phyloP scores from a whole-genome alignment of 495 filamentous ascomycete species.

The Sabuloglossum arenarium region DNA sequence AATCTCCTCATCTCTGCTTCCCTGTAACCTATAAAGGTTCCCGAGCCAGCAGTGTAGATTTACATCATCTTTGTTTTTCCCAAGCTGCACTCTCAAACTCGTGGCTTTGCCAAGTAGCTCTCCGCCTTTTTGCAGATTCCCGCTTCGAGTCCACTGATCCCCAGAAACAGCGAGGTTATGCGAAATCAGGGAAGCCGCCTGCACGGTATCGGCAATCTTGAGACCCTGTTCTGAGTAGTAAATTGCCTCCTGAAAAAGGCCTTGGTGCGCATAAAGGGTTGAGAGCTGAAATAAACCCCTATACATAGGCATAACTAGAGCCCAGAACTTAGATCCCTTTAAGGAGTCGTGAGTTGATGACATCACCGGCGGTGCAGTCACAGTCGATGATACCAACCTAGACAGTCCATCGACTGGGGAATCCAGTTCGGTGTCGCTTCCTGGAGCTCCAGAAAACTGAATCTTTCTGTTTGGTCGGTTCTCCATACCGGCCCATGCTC shows the following conservation, averaged over 20 bases:
- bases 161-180: slow-evolving; percentile 37
- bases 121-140: slow-evolving; percentile 36
- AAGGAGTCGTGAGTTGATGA: slow-evolving; percentile 12
- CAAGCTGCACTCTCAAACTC: slow-evolving; percentile 18
- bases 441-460: background rate
- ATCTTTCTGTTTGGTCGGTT: slow-evolving; percentile 14
- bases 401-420: slow-evolving; percentile 18
- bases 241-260: slow-evolving; percentile 74
- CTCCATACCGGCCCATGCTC: slow-evolving; percentile 52
- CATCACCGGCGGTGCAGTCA: slow-evolving; percentile 6
- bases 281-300: slow-evolving; percentile 49
- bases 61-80: slow-evolving; percentile 26
- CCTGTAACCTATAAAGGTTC: slow-evolving; percentile 19
- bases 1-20: slow-evolving; percentile 28
- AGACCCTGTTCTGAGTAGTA: slow-evolving; percentile 74
- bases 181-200: slow-evolving; percentile 35
- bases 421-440: slow-evolving; percentile 13
- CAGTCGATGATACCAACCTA: slow-evolving; percentile 10
- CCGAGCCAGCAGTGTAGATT: slow-evolving; percentile 22
- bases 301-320: slow-evolving; percentile 49
- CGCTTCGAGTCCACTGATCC: slow-evolving; percentile 41
- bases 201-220: slow-evolving; percentile 49
- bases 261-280: slow-evolving; percentile 54
- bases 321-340: slow-evolving; percentile 59
- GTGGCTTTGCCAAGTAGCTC: slow-evolving; percentile 33